Base-by-base conservation (phyloP, 1,139 yeast genomes). In the Saccharomyces hybrid region DNA sequence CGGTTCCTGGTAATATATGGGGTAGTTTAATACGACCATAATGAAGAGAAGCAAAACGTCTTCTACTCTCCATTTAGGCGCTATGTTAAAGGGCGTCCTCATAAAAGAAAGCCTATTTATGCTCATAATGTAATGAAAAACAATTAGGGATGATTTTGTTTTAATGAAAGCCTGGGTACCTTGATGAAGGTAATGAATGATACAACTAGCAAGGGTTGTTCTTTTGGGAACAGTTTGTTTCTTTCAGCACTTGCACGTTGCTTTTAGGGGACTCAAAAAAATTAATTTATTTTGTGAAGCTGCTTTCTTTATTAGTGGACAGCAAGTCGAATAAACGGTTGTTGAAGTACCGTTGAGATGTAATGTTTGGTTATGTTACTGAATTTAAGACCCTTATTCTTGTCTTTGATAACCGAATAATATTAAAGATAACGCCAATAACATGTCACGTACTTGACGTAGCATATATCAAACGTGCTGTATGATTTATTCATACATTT, bases 1-100 rank as follows among this genome's bases (percentile, higher is more conserved):
- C 2, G 93, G 95, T 54, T 76, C 71, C 47, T 81, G 72, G 55
- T 68, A 62, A 58, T 76, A 76, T 14, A 78, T 73, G 12, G 80
- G 63, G 51, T 73, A 68, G 64, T 79, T 83, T 4, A 78, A 54
- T 1, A 78, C 60, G 51, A 75, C 66, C 12, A 84, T 70, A 0
- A 77, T 54, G 0, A 73, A 72, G 5, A 82, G 62, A 7, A 79
- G 71, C 0, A 79, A 50, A 9, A 79, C 65, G 65, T 86, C 95
- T 1, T 83, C 73, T n/a, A 78, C 58, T 60, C 86, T 76, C 90
- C 89, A 86, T 60, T 76, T 77, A 34, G 64, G 58, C 7, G 56
- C 51, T 27, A 58, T 60, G 38, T 54, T 50, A 12, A 31, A 16
- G 3, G 38, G 42, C 7, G 34, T 29, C 12, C 42, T 29, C 16